These are phyloP conservation scores for Canavalia gladiata DNA, from an alignment of 306 rosid genomes.

Conservation along the genomic window DNA sequence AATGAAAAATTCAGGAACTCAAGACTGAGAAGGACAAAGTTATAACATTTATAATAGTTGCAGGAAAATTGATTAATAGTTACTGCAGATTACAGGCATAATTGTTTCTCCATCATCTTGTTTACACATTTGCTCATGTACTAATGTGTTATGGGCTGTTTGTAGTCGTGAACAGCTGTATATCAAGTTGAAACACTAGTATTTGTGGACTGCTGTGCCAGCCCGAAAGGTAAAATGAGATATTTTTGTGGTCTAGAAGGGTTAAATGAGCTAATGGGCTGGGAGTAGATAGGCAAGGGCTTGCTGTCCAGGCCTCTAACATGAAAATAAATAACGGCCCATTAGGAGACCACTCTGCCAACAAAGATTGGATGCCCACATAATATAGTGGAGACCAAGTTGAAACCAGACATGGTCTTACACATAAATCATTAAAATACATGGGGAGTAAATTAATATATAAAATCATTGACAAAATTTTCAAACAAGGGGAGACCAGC, in stretches of 20 bases:
- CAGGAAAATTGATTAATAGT: neutral
- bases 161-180: slow-evolving; percentile 20
- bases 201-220: slow-evolving; percentile 26
- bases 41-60: slow-evolving; percentile 29
- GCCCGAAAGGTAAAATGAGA: slow-evolving; percentile 32
- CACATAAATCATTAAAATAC: slow-evolving; percentile 20
- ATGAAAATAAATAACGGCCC: neutral
- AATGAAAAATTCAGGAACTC: slow-evolving; percentile 20
- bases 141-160: slow-evolving; percentile 16
- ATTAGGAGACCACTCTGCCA: neutral
- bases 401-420: neutral
- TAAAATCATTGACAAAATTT: slow-evolving; percentile 22
- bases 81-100: slow-evolving; percentile 13
- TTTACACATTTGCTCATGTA: slow-evolving; percentile 24
- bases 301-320: neutral
- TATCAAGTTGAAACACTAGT: slow-evolving; percentile 36
- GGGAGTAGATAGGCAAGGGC: slow-evolving; percentile 15
- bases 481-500: slow-evolving; percentile 11
- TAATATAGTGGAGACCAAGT: slow-evolving; percentile 20
- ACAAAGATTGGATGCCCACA: neutral
- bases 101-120: slow-evolving; percentile 28
- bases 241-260: slow-evolving; percentile 20
- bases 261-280: neutral
- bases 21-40: slow-evolving; percentile 11
- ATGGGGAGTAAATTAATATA: slow-evolving; percentile 15